Percentiles rank a stretch among this genome's conserved stretches.
phyloP scores from a whole-genome alignment of 331 rosid species.

The Quercus lobata region DNA sequence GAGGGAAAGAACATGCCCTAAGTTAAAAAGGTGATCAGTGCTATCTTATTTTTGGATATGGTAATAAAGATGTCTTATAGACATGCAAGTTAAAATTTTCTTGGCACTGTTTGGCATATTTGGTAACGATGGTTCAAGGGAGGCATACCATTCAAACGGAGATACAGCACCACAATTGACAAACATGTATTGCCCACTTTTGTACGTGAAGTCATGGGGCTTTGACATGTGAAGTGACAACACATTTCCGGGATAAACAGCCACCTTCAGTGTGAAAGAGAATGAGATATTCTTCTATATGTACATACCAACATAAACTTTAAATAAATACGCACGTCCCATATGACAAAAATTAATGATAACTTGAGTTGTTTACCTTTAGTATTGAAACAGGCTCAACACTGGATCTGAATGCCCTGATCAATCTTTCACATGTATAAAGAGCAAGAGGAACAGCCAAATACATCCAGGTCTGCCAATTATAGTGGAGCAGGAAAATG shows the following conservation, averaged over 20 bases:
- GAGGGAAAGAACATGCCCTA: neutral
- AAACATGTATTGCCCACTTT: constrained; percentile 77
- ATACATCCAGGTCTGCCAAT: constrained; percentile 83
- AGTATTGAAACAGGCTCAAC: constrained; percentile 44
- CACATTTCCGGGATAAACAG: constrained; percentile 66
- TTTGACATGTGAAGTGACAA: constrained; percentile 59
- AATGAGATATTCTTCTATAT: neutral
- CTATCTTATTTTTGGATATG: neutral
- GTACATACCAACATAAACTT: neutral
- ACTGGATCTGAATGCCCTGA: constrained; percentile 58
- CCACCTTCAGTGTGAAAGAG: constrained; percentile 49
- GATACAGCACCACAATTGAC: constrained; percentile 78
- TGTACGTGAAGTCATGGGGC: constrained; percentile 69
- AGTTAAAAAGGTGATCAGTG: neutral
- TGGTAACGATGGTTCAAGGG: constrained; percentile 12
- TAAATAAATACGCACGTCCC: neutral
- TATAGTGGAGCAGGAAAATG: neutral
- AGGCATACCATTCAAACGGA: constrained; percentile 71
- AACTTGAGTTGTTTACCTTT: constrained; percentile 33
- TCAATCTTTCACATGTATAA: constrained; percentile 61
- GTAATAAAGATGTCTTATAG: neutral
- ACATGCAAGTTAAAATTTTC: neutral
- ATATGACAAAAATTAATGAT: neutral
- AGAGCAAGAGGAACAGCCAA: constrained; percentile 60
- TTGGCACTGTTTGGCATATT: neutral